Conservation (phyloP, 257 asterid species). For the Lycium ferocissimum region DNA sequence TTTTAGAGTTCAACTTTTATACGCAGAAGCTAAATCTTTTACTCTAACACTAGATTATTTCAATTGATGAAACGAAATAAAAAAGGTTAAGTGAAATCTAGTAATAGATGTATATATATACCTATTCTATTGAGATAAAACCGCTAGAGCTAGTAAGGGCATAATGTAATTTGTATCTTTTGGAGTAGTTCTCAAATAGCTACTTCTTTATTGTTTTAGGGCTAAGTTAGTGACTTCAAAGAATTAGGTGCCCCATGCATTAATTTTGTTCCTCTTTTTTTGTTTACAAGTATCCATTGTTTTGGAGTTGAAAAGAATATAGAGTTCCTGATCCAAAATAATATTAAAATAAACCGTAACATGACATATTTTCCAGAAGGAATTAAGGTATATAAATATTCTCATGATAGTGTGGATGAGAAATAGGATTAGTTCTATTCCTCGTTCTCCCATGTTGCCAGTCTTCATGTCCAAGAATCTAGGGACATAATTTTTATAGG, state of each 20-base stretch:
- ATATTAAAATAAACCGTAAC: background rate
- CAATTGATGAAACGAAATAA: too few species aligned
- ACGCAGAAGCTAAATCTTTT: background rate
- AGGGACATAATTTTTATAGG: background rate
- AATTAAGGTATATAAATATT: background rate
- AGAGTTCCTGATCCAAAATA: background rate
- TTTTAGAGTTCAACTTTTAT: background rate
- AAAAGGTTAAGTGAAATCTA: too few species aligned
- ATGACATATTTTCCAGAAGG: background rate
- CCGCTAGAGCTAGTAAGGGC: background rate
- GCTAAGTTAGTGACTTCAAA: background rate
- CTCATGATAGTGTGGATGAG: background rate
- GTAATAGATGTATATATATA: too few species aligned
- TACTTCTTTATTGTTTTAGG: background rate
- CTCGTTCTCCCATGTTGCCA: background rate
- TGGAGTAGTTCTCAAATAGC: background rate
- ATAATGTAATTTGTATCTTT: background rate
- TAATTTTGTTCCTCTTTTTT: background rate
- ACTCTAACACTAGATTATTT: too few species aligned
- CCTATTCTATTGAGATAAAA: too few species aligned
- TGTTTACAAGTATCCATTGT: background rate
- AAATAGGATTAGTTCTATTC: background rate
- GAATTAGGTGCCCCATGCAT: slow-evolving; percentile 7
- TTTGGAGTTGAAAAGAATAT: background rate
- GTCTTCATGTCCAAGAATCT: background rate